Base-by-base conservation (phyloP, 2,329 filamentous ascomycete genomes). In the Apiospora hydei region DNA sequence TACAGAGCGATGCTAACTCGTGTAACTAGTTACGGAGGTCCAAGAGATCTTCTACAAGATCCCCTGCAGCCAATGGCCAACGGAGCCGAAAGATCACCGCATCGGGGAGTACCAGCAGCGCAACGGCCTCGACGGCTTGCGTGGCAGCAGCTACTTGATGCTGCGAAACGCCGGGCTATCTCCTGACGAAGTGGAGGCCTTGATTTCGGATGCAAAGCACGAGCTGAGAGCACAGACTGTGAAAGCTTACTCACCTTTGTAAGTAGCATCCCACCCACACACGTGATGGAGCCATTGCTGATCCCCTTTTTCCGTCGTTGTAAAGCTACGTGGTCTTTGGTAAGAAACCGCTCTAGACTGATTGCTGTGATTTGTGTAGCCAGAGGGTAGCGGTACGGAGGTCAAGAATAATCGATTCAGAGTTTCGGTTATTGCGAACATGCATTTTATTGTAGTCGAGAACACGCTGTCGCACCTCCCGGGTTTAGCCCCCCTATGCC, bases 111-210 rank as follows among this genome's bases (percentile, higher is more conserved):
- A 46, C 34, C 69, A 69, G 51, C 41, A 51, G 43, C 67, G 51
- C 43, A 71, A 71, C n/a, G 61, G 69, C n/a, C 67, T 71, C 2
- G 61, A 57, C 3, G 71, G 71, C 5, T 21, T 71, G 8, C 71
- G 71, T 8, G 71, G 71, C 4, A 53, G 43, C n/a, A 67, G 67
- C 10, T 71, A 71, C 30, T 24, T 69, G 24, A 57, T 69, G 51
- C 41, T 71, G 26, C 71, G 71, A 16, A 69, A 68, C 30, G 67
- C 71, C 3, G 71, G 71, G 18, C 47, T 71, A 38, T 44, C 71
- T 21, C 49, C 71, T 4, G 67, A 69, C 3, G 67, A 69, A 18
- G 57, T 71, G 8, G 71, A 71, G 26, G n/a, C 44, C 18, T 71
- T 71, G 67, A 69, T 71, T 13, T 18, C 47, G 18, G 71, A 67